Conservation (phyloP, 2,329 filamentous ascomycete genomes). For the Colletotrichum sp. region DNA sequence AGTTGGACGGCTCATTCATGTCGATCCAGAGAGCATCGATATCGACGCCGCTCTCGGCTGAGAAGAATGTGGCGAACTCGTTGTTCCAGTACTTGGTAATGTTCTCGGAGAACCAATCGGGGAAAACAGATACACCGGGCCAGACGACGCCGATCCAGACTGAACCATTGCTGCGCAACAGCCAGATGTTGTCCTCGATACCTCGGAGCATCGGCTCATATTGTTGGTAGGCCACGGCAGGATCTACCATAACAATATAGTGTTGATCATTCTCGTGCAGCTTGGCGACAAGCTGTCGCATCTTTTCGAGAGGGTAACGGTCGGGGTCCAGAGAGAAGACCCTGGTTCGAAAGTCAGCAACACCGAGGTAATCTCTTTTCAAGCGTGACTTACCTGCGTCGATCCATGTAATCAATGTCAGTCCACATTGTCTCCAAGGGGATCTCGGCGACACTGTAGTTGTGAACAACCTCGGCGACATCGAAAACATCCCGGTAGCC, state of each 20-base stretch:
- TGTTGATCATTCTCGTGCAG: constrained; percentile 72
- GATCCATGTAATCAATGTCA: constrained; percentile 43
- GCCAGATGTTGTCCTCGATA: constrained; percentile 49
- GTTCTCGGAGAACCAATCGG: constrained; percentile 77
- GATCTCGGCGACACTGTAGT: constrained; percentile 69
- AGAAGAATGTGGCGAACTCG: constrained; percentile 71
- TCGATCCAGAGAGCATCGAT: constrained; percentile 84
- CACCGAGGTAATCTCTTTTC: background rate
- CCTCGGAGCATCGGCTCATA: constrained; percentile 47
- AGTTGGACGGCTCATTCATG: constrained; percentile 57
- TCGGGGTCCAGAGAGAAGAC: constrained; percentile 70
- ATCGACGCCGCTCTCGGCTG: constrained; percentile 67
- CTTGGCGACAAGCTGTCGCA: constrained; percentile 70
- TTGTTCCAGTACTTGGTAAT: constrained; percentile 72
- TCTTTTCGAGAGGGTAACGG: constrained; percentile 64
- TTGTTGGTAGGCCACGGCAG: constrained; percentile 60
- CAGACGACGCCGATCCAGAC: constrained; percentile 73
- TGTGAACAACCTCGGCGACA: constrained; percentile 70
- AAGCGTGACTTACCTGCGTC: background rate
- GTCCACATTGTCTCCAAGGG: constrained; percentile 75
- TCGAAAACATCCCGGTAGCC: constrained; percentile 69
- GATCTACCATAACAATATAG: constrained; percentile 82
- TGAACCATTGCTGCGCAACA: constrained; percentile 59
- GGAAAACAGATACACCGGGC: constrained; percentile 76
- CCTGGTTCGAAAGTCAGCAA: constrained; percentile 26